Base-by-base conservation (phyloP, 768 basidiomycete species). In the Amanita pseudoporphyria region DNA sequence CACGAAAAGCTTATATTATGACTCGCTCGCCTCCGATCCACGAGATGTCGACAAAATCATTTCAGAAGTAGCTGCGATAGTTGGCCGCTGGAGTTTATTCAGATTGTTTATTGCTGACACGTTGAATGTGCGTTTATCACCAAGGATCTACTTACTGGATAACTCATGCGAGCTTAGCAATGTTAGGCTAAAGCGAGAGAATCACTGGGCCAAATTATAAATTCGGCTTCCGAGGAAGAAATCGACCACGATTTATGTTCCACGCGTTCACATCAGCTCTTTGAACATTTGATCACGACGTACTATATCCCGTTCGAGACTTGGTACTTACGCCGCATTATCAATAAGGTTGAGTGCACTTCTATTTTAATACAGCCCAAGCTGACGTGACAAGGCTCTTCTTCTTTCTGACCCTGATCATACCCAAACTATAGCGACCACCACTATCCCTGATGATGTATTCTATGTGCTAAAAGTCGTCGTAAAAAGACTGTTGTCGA, bases 381-480 rank as follows among this genome's bases (percentile, higher is more conserved):
- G 21, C 35, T 16, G 16, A 32, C 33, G 12, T 42, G 30, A 42
- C 9, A 56, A 97, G 93, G 95, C 95, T 1, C 92, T 95, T 59
- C 81, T 83, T 21, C 71, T 96, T 37, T 89, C 95, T 21, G 79
- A 71, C 12, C 73, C 79, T 2, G 92, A 97, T 59, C 60, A 73
- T 6, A 74, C 82, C 1, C 76, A 84, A 50, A 67, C 58, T 35
- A 89, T 77, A 45, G 69, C 75, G 9, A 78, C 72, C 1, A 87
- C 85, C 0, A 91, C 88, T 0, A 81, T 80, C 0, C 89, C 90
- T 0, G 96, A 99, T 63, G 96, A 98, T 57, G 87, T 85, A 1
- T 99, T 98, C 68, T 99, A 96, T 66, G 84, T 99, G 51, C 71
- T 98, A 52, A 97, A 96, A 64, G 73, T 81, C 6, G 83, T 94